Conservation (phyloP, 345 rosid species). For the Eucalyptus sp. region DNA sequence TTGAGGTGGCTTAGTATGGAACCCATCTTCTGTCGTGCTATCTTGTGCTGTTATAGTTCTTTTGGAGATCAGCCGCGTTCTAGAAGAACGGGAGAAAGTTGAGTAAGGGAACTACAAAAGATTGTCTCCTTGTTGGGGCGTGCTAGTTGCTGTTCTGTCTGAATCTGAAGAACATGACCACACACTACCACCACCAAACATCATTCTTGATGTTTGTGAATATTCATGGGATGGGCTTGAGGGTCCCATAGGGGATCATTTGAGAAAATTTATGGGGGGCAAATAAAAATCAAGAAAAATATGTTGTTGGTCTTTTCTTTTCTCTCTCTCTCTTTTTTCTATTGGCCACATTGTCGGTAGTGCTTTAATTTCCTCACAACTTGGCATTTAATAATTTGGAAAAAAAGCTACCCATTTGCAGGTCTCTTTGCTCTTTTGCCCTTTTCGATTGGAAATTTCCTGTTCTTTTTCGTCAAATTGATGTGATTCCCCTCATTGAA, state of each 20-base stretch:
- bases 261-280: not conserved
- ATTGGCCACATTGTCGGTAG: not conserved
- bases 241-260: not conserved
- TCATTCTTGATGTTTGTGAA: not conserved
- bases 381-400: not conserved
- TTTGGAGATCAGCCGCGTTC: not conserved
- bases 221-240: not conserved
- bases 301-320: not conserved
- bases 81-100: not conserved
- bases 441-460: not conserved
- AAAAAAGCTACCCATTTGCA: not conserved
- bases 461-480: not conserved
- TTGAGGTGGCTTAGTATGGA: not conserved
- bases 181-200: not conserved
- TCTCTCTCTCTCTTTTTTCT: fast-evolving
- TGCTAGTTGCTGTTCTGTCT: not conserved
- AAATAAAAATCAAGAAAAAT: not conserved
- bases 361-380: not conserved
- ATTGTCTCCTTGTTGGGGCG: not conserved
- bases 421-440: not conserved
- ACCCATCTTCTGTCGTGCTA: not conserved
- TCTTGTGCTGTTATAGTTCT: not conserved
- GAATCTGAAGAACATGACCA: not conserved
- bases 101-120: not conserved
- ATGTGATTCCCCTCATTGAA: not conserved